Evolutionary conservation across 768 basidiomycete species (phyloP), one percentile per base, ranked within the genome.

Genomic region (Mycena galopus): DNA sequence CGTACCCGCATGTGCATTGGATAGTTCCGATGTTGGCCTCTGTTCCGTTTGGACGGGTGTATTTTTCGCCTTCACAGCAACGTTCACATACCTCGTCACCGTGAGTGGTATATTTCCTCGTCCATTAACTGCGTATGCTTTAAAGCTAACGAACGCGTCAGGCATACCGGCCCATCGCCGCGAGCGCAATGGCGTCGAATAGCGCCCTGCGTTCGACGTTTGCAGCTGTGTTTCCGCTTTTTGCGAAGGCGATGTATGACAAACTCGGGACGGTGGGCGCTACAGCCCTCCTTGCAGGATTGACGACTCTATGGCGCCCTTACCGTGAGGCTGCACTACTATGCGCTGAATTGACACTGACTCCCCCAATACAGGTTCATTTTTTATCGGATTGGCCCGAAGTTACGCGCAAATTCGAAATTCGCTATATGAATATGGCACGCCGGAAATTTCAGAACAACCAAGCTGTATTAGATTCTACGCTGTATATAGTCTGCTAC

Each of bases 21-120:
- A 89, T 93, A 32, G 87, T 88, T 0, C 90, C 91, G 12, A 89
- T 94, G 76, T 79, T 93, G 32, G 89, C 88, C 3, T 90, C 88
- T 4, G 78, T 90, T 2, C 92, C 92, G 0, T 94, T 93, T 75
- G 93, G 3, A 72, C 83, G 1, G 90, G 91, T 2, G 82, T 87
- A 1, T 93, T 91, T 76, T 93, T 89, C 73, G 89, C 90, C 50
- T 95, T 92, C 82, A 90, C 91, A 0, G 88, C 88, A 10, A 89
- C 89, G 4, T 93, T 93, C 81, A 92, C 89, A 6, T 93, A 93
- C 80, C 85, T 93, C 65, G 90, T 93, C 69, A 91, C 91, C n/a
- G 4, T 65, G 25, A 25, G 7, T 23, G 7, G 7, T 23, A 12
- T 11, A 21, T 25, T 27, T 12, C 10, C 50, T 47, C 21, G n/a